Evolutionary conservation across 2,329 filamentous ascomycete genomes (phyloP), one percentile per base, ranked within the genome.

Genomic region (Penicillium sp.): DNA sequence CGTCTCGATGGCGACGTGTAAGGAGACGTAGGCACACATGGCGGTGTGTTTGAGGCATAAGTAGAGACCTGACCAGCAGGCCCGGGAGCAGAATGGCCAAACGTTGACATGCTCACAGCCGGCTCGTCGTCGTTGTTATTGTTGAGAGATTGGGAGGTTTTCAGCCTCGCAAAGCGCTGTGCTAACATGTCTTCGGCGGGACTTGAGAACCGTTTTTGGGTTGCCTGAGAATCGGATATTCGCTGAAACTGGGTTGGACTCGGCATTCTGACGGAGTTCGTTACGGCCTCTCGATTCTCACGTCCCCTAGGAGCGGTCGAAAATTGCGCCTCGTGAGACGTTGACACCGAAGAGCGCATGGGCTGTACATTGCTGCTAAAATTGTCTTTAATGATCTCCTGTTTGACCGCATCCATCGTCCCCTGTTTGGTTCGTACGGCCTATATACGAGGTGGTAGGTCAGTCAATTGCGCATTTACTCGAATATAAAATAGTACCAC

Each of bases 81-180:
- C 30, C 34, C 33, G 15, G 43, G 19, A 14, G 35, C 19, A n/a
- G 45, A n/a, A 34, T 37, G 30, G 4, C 27, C 30, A 27, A 11
- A 23, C 11, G 41, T 10, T 6, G 21, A 27, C 9, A 17, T 37
- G 26, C 16, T 42, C 11, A 31, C 33, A 16, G 29, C n/a, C 6
- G 30, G 15, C n/a, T 30, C 30, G 16, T 36, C 19, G 15, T 47
- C 33, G 23, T 32, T n/a, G n/a, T n/a, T n/a, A n/a, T n/a, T n/a
- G n/a, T n/a, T n/a, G n/a, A n/a, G 28, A 11, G 36, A 28, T 8
- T 36, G 51, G 13, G 58, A 58, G 14, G 59, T 53, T 33, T 59
- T 66, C 19, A 70, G 46, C 33, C 51, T 62, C 8, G 68, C 66
- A 48, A 72, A 70, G n/a, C 69, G 59, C 43, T 69, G 61, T 9